Base-by-base conservation (phyloP, 768 basidiomycete genomes). In the Rhizopogon vulgaris region DNA sequence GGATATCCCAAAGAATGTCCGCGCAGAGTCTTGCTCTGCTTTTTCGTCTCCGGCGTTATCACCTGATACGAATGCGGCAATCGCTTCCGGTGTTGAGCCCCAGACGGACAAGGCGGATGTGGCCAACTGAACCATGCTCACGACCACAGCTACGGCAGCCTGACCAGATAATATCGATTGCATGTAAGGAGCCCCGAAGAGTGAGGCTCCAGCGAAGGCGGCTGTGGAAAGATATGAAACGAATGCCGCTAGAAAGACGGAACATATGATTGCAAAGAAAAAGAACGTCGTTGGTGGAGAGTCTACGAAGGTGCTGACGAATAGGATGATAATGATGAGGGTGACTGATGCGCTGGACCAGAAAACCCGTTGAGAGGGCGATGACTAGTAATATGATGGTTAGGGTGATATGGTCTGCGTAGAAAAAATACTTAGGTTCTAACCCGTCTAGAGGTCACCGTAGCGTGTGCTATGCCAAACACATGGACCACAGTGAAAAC, bases 81-180 rank as follows among this genome's bases (percentile, higher is more conserved):
- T 48, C 3, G 63, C 57, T 49, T 64, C 48, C 56, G 54, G 61
- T 52, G 78, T 61, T 37, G 70, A 69, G 11, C 72, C 71, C 72
- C 73, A 74, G 11, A 87, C 70, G 10, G 85, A 84, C 1, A 78
- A 69, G 0, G 73, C 65, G 10, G 85, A 77, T 53, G 87, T 83
- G 38, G 82, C 53, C 9, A 92, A 76, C 60, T 94, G 90, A 0
- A 91, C 83, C 1, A 74, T 71, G 49, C 90, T 90, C 55, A 94
- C 83, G 2, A 81, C 83, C 10, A 94, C 88, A 0, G 84, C 93
- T 2, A 93, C 81, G 0, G 87, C 89, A 2, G 87, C 92, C 68
- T 94, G 90, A 6, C 90, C 92, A 2, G 90, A 82, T 75, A 94
- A 79, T 63, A 88, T 73, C 25, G 80, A 73, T 65, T 93, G 87